Evolutionary conservation across 2,329 filamentous ascomycete species (phyloP).

Genomic region (Colletotrichum tamarilloi): DNA sequence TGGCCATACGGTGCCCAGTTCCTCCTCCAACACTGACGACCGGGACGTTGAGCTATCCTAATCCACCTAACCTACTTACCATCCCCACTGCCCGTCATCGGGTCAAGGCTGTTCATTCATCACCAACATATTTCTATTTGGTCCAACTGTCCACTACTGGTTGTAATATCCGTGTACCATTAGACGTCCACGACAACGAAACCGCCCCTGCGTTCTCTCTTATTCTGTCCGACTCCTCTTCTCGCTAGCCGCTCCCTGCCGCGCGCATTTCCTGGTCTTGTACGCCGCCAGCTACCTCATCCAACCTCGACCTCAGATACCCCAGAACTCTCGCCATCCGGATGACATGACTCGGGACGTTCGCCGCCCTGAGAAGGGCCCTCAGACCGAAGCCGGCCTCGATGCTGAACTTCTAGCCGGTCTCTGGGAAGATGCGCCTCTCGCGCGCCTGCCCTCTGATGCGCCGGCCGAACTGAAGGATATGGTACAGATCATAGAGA

Average conservation of each 20-base stretch:
- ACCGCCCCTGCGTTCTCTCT: background rate
- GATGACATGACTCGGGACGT: slow-evolving; percentile 64
- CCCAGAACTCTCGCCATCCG: slow-evolving; percentile 32
- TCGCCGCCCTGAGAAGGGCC: slow-evolving; percentile 47
- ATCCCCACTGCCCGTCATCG: slow-evolving; percentile 15
- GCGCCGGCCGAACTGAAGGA: slow-evolving; percentile 68
- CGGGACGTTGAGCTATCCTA: background rate
- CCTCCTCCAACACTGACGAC: background rate
- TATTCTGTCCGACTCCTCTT: background rate
- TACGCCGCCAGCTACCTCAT: background rate
- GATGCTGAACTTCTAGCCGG: slow-evolving; percentile 64
- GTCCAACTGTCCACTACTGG: slow-evolving; percentile 12
- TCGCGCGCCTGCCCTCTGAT: slow-evolving; percentile 68
- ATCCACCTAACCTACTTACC: slow-evolving; percentile 1
- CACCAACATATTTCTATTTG: slow-evolving; percentile 13
- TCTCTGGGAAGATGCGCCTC: slow-evolving; percentile 69
- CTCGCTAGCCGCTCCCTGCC: slow-evolving; percentile 8
- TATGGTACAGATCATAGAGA: slow-evolving; percentile 67
- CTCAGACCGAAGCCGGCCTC: slow-evolving; percentile 44
- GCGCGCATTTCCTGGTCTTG: slow-evolving; percentile 3
- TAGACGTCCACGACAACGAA: slow-evolving; percentile 3
- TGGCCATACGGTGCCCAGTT: slow-evolving; percentile 25
- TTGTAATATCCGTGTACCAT: slow-evolving; percentile 25
- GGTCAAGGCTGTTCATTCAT: slow-evolving; percentile 5
- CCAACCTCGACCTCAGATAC: slow-evolving; percentile 23